Percentiles rank a stretch among this genome's conserved stretches.
Conservation (phyloP, 176 grass and related monocot genomes). For the Puya raimondii region DNA sequence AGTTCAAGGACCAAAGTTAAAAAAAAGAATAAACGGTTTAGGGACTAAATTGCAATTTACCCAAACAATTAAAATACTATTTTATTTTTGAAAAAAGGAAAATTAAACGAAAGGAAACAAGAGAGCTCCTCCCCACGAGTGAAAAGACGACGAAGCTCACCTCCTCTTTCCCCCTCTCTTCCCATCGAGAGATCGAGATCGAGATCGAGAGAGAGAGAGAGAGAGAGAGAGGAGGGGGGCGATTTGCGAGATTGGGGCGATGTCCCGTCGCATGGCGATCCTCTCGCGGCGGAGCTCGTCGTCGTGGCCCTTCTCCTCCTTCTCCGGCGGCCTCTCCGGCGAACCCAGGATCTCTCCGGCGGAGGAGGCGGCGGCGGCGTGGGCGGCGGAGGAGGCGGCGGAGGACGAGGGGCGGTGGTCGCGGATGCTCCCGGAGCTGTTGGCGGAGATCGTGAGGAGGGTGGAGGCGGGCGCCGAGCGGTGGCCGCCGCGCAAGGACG, state of each 20-base stretch:
- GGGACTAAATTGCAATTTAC: no score
- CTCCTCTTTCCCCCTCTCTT: no score
- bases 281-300: conserved; percentile 40
- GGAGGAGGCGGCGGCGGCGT: conserved; percentile 22
- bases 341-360: conserved; percentile 33
- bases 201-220: no score
- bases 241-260: background rate
- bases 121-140: no score
- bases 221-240: no score
- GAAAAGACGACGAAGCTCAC: no score
- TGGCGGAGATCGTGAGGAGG: conserved; percentile 60
- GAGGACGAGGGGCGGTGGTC: conserved; percentile 65
- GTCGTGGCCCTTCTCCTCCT: conserved; percentile 33
- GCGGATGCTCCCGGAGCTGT: conserved; percentile 60
- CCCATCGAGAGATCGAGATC: no score
- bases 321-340: conserved; percentile 24
- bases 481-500: conserved; percentile 74
- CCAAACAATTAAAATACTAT: no score
- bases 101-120: no score
- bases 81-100: no score
- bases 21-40: no score
- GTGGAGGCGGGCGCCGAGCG: conserved; percentile 65
- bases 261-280: conserved; percentile 3
- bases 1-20: no score
- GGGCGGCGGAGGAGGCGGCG: conserved; percentile 7